These are phyloP conservation scores for Geotrichum fermentans DNA, from an alignment of 1,139 yeast genomes.

Conservation along the genomic window DNA sequence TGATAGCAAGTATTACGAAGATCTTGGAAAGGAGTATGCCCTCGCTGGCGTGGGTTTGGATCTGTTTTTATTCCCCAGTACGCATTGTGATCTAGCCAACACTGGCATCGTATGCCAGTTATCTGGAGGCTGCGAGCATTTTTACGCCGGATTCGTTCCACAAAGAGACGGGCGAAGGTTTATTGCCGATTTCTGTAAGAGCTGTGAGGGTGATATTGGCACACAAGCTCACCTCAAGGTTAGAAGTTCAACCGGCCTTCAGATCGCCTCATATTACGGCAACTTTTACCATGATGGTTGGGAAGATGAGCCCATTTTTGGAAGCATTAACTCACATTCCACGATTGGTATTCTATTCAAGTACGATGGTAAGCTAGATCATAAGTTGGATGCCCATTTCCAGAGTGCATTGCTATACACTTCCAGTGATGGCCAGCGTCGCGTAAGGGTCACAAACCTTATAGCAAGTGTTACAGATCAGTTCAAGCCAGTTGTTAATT, in stretches of 20 bases:
- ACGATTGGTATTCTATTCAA: constrained; percentile 65
- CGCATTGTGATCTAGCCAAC: constrained; percentile 70
- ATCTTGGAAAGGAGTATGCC: constrained; percentile 55
- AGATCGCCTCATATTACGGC: constrained; percentile 75
- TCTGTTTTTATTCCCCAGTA: constrained; percentile 61
- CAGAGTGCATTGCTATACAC: constrained; percentile 89
- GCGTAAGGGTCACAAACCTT: constrained; percentile 77
- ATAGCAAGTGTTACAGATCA: constrained; percentile 79
- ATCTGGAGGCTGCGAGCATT: constrained; percentile 67
- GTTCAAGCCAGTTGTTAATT: constrained; percentile 67
- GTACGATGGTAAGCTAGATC: constrained; percentile 71
- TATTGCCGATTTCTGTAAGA: constrained; percentile 50
- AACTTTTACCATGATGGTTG: constrained; percentile 38
- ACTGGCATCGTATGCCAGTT: constrained; percentile 60
- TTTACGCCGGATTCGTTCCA: constrained; percentile 63
- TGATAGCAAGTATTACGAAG: constrained; percentile 58
- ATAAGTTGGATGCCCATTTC: constrained; percentile 77
- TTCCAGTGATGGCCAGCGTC: constrained; percentile 65
- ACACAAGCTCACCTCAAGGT: constrained; percentile 80
- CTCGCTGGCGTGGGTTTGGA: constrained; percentile 68
- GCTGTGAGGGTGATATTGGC: constrained; percentile 44
- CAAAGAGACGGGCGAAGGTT: constrained; percentile 68
- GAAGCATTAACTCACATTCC: constrained; percentile 61
- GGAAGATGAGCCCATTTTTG: constrained; percentile 61
- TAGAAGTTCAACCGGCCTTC: constrained; percentile 85